A percentile compares a stretch with the other conserved stretches of the same genome.
Conservation (phyloP, 805 yeast species). For the Hanseniaspora guilliermondii region DNA sequence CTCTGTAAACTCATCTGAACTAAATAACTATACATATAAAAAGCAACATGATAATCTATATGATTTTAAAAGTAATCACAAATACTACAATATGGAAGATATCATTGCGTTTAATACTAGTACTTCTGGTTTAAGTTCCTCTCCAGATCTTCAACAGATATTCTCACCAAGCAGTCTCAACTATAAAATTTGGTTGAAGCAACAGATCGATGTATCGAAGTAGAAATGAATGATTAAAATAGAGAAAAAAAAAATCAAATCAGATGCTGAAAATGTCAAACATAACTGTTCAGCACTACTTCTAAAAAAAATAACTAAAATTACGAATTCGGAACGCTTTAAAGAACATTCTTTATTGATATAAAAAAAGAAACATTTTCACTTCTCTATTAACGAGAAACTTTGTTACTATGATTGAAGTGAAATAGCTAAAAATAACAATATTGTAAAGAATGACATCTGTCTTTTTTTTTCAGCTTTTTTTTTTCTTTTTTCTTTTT, state of each 20-base stretch:
- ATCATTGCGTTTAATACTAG: conserved; percentile 1
- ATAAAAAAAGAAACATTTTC: neutral
- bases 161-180: conserved; percentile 10
- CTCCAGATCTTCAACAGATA: neutral
- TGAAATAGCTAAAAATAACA: too few species aligned
- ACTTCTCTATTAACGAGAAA: neutral
- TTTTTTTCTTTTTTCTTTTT: too few species aligned
- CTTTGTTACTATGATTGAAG: too few species aligned
- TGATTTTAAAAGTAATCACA: neutral
- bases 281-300: neutral
- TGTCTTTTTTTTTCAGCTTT: too few species aligned
- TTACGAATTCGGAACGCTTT: neutral
- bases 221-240: neutral
- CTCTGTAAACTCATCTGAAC: neutral
- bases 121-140: neutral
- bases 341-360: neutral
- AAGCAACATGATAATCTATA: neutral
- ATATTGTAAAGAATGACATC: neutral
- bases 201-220: neutral
- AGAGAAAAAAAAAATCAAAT: too few species aligned
- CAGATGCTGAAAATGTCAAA: too few species aligned
- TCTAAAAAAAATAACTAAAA: neutral
- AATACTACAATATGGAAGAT: conserved; percentile 9
- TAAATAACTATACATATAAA: too few species aligned
- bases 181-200: conserved; percentile 11